Evolutionary conservation across 1,139 yeast genomes (phyloP).

Genomic region (Zygosaccharomyces pseudobailii): DNA sequence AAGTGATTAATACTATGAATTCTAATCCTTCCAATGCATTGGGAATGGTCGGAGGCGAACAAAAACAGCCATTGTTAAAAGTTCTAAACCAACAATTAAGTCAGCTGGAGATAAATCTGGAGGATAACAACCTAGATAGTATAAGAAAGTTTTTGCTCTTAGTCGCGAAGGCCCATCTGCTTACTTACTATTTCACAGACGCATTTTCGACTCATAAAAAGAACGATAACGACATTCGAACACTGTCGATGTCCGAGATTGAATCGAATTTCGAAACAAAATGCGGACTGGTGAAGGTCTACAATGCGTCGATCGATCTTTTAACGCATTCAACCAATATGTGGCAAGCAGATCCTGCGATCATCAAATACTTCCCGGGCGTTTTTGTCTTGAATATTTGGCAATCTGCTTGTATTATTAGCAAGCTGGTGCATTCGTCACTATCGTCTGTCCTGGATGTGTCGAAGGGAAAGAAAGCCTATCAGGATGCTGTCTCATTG

Average conservation of each 20-base stretch:
- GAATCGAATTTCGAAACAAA: slow-evolving; percentile 47
- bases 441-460: slow-evolving; percentile 62
- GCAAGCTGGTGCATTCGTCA: slow-evolving; percentile 72
- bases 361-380: slow-evolving; percentile 77
- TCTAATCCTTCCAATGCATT: slow-evolving; percentile 64
- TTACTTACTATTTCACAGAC: slow-evolving; percentile 78
- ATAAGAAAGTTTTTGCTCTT: slow-evolving; percentile 63
- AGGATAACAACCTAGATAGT: slow-evolving; percentile 48
- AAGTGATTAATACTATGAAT: slow-evolving; percentile 71
- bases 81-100: slow-evolving; percentile 67
- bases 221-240: slow-evolving; percentile 16
- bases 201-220: slow-evolving; percentile 35
- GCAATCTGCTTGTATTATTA: slow-evolving; percentile 87
- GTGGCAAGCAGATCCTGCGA: slow-evolving; percentile 53
- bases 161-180: slow-evolving; percentile 70
- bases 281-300: slow-evolving; percentile 70
- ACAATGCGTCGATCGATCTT: slow-evolving; percentile 70
- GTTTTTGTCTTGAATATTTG: slow-evolving; percentile 76
- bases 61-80: slow-evolving; percentile 67
- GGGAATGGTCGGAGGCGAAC: slow-evolving; percentile 56
- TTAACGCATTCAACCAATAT: slow-evolving; percentile 63
- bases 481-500: slow-evolving; percentile 62
- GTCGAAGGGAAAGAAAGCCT: slow-evolving; percentile 66
- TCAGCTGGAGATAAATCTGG: slow-evolving; percentile 57
- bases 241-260: slow-evolving; percentile 13